Conservation (phyloP, 345 rosid genomes). For the Euclidium syriacum region DNA sequence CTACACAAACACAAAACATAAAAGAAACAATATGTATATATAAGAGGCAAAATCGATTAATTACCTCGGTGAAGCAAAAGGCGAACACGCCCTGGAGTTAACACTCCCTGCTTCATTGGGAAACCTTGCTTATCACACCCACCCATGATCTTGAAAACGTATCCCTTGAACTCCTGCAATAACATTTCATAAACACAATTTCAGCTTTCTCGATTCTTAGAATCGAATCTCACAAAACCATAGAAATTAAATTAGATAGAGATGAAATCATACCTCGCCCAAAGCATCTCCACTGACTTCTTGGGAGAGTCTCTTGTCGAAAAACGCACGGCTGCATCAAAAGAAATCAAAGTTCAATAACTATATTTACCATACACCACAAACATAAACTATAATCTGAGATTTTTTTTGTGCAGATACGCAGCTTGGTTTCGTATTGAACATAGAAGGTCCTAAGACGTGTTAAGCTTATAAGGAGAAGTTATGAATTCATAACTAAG, state of each 20-base stretch:
- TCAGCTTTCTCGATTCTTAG: neutral
- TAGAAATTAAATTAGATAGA: neutral
- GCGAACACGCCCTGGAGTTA: constrained; percentile 57
- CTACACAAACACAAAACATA: neutral
- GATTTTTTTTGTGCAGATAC: neutral
- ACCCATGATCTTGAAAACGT: constrained; percentile 63
- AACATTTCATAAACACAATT: neutral
- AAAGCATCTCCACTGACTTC: constrained; percentile 78
- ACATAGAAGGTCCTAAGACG: neutral
- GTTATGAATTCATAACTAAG: neutral
- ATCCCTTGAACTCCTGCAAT: constrained; percentile 54
- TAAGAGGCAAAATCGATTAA: neutral
- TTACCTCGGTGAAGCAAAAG: constrained; percentile 63
- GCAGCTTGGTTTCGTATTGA: no score
- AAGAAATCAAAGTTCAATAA: neutral
- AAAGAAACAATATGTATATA: neutral
- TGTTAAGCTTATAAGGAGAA: neutral
- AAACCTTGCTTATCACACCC: constrained; percentile 68
- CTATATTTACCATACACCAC: neutral
- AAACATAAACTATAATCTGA: neutral
- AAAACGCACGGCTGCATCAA: constrained; percentile 51
- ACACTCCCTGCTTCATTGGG: constrained; percentile 68
- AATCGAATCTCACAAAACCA: neutral
- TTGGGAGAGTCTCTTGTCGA: constrained; percentile 73
- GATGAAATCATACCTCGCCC: constrained; percentile 45